Base-by-base conservation (phyloP, 352 stramenopile genomes). In the Pythium diclinum region DNA sequence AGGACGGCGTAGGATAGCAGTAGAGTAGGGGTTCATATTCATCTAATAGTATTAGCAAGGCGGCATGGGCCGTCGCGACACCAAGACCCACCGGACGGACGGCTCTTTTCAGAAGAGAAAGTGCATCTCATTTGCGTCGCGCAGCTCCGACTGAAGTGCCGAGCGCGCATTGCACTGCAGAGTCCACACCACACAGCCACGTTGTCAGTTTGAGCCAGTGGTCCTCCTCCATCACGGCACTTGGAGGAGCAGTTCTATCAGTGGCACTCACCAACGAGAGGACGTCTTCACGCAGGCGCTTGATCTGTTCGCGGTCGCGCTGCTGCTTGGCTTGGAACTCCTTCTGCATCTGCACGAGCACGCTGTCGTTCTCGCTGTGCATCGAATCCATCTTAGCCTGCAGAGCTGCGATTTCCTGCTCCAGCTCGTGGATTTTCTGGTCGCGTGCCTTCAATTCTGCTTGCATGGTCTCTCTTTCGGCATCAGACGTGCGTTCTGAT, bases 91-190 rank as follows among this genome's bases (percentile, higher is more conserved):
- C 38, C n/a, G n/a, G n/a, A n/a, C n/a, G n/a, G n/a, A n/a, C n/a
- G n/a, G n/a, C 21, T 32, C 19, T 34, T 10, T 5, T 69, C 56
- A 89, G 59, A 87, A 81, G 5, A 76, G 59, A 38, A 77, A 69
- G 10, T 75, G 71, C 73, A 87, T 78, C 56, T 87, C 79, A 47
- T 80, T 83, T 10, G 84, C 61, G 19, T 90, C 77, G 19, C 75
- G 70, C 42, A 88, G 65, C 68, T 90, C 81, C 3, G 56, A 74
- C 66, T 87, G 81, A 32, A 88, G 63, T 57, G 77, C 71, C 32
- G 72, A 65, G 57, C 81, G 79, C 49, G 78, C 77, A 21, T 83
- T 87, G 68, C 78, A 89, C 78, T 89, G 63, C 51, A 34, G n/a
- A 13, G 17, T 32, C 42, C 54, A 36, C 61, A 56, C 17, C 49